These are phyloP conservation scores for Verticillium longisporum DNA, from an alignment of 2,329 filamentous ascomycete species.

Conservation along the genomic window DNA sequence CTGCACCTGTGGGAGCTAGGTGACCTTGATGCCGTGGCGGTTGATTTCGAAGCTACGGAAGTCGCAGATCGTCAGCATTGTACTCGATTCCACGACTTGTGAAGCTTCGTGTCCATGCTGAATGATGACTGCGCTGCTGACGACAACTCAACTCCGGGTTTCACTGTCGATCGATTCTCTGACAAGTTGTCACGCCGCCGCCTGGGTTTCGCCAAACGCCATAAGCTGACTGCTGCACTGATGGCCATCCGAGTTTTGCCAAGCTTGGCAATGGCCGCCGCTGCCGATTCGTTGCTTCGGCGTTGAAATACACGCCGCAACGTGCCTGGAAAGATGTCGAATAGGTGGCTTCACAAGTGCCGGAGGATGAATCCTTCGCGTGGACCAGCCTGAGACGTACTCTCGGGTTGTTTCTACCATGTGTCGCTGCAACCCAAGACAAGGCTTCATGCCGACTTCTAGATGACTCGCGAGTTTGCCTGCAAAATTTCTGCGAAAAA, in stretches of 20 bases:
- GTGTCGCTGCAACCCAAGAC: background rate
- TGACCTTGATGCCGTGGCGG: background rate
- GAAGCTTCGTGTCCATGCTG: background rate
- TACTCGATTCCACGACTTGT: background rate
- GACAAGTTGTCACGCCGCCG: background rate
- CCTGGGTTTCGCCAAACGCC: background rate
- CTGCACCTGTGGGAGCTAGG: background rate
- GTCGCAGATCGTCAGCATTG: too few relatives aligned
- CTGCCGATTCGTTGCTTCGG: background rate
- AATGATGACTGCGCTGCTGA: background rate
- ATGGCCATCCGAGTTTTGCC: background rate
- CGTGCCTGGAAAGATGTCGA: background rate
- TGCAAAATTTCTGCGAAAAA: too few relatives aligned
- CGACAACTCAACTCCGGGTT: background rate
- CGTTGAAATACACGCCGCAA: background rate
- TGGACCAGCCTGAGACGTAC: background rate
- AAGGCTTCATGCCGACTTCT: background rate
- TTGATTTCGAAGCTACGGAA: too few relatives aligned
- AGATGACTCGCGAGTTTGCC: background rate
- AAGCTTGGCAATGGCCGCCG: background rate
- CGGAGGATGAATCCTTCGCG: background rate
- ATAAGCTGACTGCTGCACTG: slow-evolving; percentile 1
- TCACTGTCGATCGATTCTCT: background rate
- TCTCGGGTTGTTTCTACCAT: background rate
- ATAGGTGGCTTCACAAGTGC: background rate